These are phyloP conservation scores for Sungouiella blattae DNA, from an alignment of 805 yeast genomes.

Conservation along the genomic window DNA sequence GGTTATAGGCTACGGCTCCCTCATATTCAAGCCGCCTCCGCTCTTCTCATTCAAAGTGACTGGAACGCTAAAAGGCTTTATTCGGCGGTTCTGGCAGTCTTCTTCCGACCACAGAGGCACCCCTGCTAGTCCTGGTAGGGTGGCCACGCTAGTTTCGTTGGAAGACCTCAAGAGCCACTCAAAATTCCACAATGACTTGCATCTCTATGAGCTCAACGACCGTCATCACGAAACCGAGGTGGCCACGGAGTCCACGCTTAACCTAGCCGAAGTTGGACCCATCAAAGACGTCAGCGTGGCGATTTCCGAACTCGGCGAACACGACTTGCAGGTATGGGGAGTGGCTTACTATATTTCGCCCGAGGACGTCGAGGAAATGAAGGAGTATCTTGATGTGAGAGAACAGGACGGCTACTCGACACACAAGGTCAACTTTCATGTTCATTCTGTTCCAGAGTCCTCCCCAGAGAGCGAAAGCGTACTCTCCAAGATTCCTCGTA, in stretches of 20 bases:
- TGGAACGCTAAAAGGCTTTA: slow-evolving; percentile 72
- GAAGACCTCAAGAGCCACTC: slow-evolving; percentile 45
- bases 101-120: slow-evolving; percentile 90
- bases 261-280: slow-evolving; percentile 7
- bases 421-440: slow-evolving; percentile 61
- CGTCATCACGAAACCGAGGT: background rate
- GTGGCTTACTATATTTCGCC: slow-evolving; percentile 80
- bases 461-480: slow-evolving; percentile 3
- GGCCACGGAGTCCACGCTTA: slow-evolving; percentile 4
- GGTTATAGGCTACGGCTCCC: slow-evolving; percentile 88
- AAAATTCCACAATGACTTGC: slow-evolving; percentile 42
- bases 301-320: slow-evolving; percentile 24
- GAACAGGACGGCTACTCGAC: slow-evolving; percentile 87
- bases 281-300: slow-evolving; percentile 10
- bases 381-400: slow-evolving; percentile 68
- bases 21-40: slow-evolving; percentile 89
- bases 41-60: slow-evolving; percentile 57
- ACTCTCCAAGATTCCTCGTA: slow-evolving; percentile 13
- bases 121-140: slow-evolving; percentile 83
- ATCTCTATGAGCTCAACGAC: slow-evolving; percentile 24
- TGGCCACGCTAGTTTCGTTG: slow-evolving; percentile 71
- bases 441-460: slow-evolving; percentile 24
- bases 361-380: slow-evolving; percentile 56
- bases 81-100: slow-evolving; percentile 88
- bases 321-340: slow-evolving; percentile 64